Percentiles rank a stretch among this genome's conserved stretches.
phyloP scores from a whole-genome alignment of 208 protist species.

The Wallacemonas sp. region DNA sequence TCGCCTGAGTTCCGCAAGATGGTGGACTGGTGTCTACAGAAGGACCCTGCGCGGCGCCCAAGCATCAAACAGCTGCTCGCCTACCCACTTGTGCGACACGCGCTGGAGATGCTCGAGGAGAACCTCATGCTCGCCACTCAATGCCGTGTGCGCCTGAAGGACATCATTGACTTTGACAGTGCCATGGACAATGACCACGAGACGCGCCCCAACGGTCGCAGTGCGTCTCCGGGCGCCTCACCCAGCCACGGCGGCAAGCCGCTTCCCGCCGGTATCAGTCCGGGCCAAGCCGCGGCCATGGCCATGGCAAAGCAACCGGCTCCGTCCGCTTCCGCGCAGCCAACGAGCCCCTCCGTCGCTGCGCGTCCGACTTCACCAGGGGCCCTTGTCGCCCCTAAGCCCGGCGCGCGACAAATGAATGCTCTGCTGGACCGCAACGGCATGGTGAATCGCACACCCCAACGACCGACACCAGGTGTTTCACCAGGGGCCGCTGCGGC shows the following conservation, averaged over 20 bases:
- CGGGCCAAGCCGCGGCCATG: conserved; percentile 76
- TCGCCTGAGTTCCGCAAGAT: conserved; percentile 81
- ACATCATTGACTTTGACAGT: conserved; percentile 86
- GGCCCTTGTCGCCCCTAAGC: conserved; percentile 41
- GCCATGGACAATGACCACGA: conserved; percentile 26
- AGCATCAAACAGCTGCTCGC: conserved; percentile 79
- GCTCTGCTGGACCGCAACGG: background rate
- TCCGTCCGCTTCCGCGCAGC: background rate
- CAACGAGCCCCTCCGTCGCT: conserved; percentile 5
- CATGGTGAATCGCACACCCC: conserved; percentile 1
- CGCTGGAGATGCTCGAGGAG: conserved; percentile 81
- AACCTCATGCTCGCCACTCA: conserved; percentile 90
- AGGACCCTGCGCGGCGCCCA: conserved; percentile 70
- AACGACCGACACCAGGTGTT: conserved; percentile 18
- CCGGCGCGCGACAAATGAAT: conserved; percentile 8
- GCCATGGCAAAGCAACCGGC: conserved; percentile 47
- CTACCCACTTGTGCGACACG: conserved; percentile 62
- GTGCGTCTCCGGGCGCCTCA: background rate
- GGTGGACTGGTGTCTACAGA: conserved; percentile 87
- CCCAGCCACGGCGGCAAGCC: background rate
- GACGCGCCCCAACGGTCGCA: conserved; percentile 4
- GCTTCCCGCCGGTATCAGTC: conserved; percentile 40
- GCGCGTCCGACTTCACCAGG: background rate
- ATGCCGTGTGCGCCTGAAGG: conserved; percentile 78
- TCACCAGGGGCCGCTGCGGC: conserved; percentile 8